Evolutionary conservation across 306 rosid species (phyloP), one percentile per base, ranked within the genome.

Genomic region (Pyrus communis): DNA sequence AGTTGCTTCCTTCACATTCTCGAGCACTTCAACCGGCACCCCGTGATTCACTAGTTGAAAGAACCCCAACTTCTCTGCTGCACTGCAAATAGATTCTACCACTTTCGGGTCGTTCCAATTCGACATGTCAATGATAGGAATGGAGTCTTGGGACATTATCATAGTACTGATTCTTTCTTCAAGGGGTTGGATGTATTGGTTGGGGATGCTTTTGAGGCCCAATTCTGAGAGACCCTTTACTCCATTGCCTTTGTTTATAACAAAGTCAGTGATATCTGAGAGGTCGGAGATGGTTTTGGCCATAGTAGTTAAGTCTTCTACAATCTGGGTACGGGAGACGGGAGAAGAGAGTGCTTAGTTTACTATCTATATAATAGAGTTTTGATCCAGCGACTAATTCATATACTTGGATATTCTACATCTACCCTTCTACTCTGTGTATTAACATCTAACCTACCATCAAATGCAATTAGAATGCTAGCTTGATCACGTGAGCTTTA

Each of bases 61-160:
- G 79, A 90, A 88, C 0, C 93, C 93, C 90, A 89, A 90, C 23
- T 79, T 87, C 75, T 85, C 86, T 27, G 96, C 92, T 1, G 91
- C 96, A 51, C 80, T 79, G 67, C 93, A 86, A 18, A 90, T 82
- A 5, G 79, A 66, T 5, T 88, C 80, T 9, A 15, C 54, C 2
- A 78, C 80, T 46, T 85, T 40, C 19, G 77, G 79, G 35, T 86
- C 87, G 13, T 77, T 84, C 82, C 80, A 77, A 7, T 80, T 80
- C 12, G 85, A 79, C 87, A 87, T 68, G 76, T 90, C 86, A 4
- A 90, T 84, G 69, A 88, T 84, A 59, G 93, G 96, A 68, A 90
- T 82, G 46, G 85, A 71, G 8, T 84, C 66, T 71, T 79, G 65
- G 2, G 78, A 75, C 67, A 23, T 78, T 40, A 33, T 71, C 52